Base-by-base conservation (phyloP, 2,329 filamentous ascomycete species). In the Verticillium isaacii region DNA sequence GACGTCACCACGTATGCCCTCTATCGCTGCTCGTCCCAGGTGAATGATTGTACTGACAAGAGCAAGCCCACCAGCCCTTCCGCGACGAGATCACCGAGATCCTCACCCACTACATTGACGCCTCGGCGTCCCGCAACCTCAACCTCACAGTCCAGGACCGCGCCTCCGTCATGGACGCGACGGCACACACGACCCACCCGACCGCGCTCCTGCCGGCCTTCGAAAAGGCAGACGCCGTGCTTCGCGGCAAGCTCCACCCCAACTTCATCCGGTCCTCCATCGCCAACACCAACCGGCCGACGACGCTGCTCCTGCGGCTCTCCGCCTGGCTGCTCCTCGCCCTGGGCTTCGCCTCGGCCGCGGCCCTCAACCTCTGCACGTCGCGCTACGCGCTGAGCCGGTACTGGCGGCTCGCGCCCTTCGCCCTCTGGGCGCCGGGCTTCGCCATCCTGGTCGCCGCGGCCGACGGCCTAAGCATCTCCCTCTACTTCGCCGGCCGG, bases 151-250 rank as follows among this genome's bases (percentile, higher is more conserved):
- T 70, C 14, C 64, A 70, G n/a, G 76, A 80, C 61, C 74, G 76
- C 29, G 68, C 69, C 5, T 68, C 72, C 12, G 77, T 78, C 19
- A 72, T 79, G 25, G 73, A 74, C 19, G 77, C 77, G 0, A 68
- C 75, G 0, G 70, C 75, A 57, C 71, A 75, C 37, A 80, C 79
- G 0, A 80, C 78, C 2, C 78, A 81, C 65, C 78, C 79, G 1
- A 78, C 78, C 0, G 76, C 77, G 1, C 72, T 80, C 5, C 69
- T 78, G 0, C 72, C 75, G 0, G 76, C 75, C 8, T 75, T 77
- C 54, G 66, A 74, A 14, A 68, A 73, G 6, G 71, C 74, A 60
- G 78, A 80, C 61, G 66, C 71, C 14, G 65, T 68, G 4, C 70
- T 81, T 15, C 70, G 75, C 58, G 70, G 70, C 32, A 70, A 72